Evolutionary conservation across 768 basidiomycete species (phyloP).

Genomic region (Naganishia vishniacii): DNA sequence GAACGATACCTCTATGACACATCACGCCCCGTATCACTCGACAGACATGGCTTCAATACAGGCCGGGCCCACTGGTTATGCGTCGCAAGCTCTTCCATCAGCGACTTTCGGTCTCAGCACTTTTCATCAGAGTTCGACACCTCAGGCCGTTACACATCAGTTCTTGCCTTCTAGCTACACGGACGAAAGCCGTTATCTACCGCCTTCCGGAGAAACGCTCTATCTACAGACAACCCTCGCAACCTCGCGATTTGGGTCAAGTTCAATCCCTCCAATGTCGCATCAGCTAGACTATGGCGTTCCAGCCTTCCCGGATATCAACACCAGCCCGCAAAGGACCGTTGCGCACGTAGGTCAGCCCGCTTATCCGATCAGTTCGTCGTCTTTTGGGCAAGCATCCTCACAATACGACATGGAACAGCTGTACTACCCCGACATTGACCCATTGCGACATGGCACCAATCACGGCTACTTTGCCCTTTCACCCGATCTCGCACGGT

Average conservation of each 20-base stretch:
- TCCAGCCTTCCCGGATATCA: not conserved
- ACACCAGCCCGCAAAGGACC: too few species aligned
- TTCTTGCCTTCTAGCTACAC: too few species aligned
- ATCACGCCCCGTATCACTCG: not conserved
- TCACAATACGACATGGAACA: not conserved
- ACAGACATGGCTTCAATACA: not conserved
- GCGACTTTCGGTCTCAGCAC: not conserved
- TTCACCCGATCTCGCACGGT: not conserved
- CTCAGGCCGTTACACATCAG: too few species aligned
- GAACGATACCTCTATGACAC: not conserved
- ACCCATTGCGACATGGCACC: not conserved
- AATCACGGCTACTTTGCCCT: not conserved
- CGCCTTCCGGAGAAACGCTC: too few species aligned
- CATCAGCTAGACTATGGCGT: not conserved
- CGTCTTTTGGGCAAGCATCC: too few species aligned
- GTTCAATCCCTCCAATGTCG: not conserved
- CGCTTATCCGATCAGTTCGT: not conserved
- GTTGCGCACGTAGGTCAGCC: too few species aligned
- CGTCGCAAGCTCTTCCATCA: not conserved
- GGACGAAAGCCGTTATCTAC: too few species aligned
- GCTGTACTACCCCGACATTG: not conserved
- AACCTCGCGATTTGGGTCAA: too few species aligned
- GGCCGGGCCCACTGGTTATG: not conserved
- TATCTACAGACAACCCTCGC: too few species aligned
- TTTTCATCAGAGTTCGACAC: too few species aligned